phyloP scores from a whole-genome alignment of 768 basidiomycete species.

The Lanmaoa pseudosensibilis region DNA sequence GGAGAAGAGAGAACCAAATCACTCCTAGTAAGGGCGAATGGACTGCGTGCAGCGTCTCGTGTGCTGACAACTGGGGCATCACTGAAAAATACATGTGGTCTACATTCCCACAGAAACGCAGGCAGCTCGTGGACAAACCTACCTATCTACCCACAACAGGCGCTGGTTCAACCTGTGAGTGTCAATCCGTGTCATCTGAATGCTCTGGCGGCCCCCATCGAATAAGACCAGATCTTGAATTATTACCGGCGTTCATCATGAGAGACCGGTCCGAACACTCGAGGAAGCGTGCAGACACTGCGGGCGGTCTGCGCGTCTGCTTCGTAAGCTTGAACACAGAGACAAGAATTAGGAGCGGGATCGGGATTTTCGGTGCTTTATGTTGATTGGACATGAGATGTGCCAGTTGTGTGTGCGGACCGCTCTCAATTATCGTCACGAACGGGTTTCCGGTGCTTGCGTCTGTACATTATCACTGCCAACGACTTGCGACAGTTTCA shows the following conservation, averaged over 20 bases:
- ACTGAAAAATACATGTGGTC: slow-evolving; percentile 6
- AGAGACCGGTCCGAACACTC: slow-evolving; percentile 26
- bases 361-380: slow-evolving; percentile 1
- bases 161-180: neutral
- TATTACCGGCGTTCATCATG: slow-evolving; percentile 4
- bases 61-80: slow-evolving; percentile 1
- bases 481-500: neutral
- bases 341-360: slow-evolving; percentile 25
- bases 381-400: slow-evolving; percentile 2
- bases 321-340: slow-evolving; percentile 73
- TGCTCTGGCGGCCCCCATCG: slow-evolving; percentile 27
- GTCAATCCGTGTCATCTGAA: slow-evolving; percentile 6
- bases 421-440: slow-evolving; percentile 16
- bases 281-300: slow-evolving; percentile 36
- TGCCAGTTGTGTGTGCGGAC: neutral
- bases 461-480: slow-evolving; percentile 23
- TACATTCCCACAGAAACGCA: slow-evolving; percentile 5
- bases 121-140: slow-evolving; percentile 40
- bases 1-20: slow-evolving; percentile 21
- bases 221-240: slow-evolving; percentile 37
- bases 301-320: slow-evolving; percentile 60
- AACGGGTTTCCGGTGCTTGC: slow-evolving; percentile 22
- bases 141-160: slow-evolving; percentile 81
- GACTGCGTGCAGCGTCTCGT: neutral
- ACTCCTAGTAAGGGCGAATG: slow-evolving; percentile 4